Conservation (phyloP, 352 stramenopile genomes). For the Pythium utonaiense region DNA sequence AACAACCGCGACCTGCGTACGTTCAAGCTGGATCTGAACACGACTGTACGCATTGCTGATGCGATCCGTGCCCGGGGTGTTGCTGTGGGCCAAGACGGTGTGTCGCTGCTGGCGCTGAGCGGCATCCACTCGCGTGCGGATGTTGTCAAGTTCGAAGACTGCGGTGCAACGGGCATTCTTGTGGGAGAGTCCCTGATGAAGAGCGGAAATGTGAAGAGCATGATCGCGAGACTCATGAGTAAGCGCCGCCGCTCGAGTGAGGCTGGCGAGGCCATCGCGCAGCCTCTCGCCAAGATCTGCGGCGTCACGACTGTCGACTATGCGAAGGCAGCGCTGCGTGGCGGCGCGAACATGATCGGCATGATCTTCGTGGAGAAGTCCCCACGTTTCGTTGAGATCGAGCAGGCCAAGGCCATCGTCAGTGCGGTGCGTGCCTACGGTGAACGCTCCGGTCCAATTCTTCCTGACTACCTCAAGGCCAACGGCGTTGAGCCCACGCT, state of each 20-base stretch:
- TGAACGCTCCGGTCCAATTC: constrained; percentile 78
- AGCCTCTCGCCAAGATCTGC: constrained; percentile 92
- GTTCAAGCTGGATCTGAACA: constrained; percentile 97
- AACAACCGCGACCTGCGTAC: constrained; percentile 99
- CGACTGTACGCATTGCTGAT: constrained; percentile 89
- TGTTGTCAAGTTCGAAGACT: constrained; percentile 88
- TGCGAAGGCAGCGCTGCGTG: constrained; percentile 87
- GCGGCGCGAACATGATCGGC: constrained; percentile 95
- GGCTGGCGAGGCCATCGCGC: constrained; percentile 24
- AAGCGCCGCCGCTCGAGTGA: constrained; percentile 30
- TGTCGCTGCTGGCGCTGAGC: constrained; percentile 93
- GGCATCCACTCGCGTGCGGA: constrained; percentile 94
- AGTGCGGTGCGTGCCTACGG: constrained; percentile 92
- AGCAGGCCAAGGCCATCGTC: constrained; percentile 90
- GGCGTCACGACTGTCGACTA: constrained; percentile 93
- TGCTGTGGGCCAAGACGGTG: constrained; percentile 60
- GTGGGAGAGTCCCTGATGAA: constrained; percentile 99
- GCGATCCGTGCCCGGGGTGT: constrained; percentile 72
- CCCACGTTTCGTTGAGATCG: constrained; percentile 77
- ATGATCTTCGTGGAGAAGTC: constrained; percentile 96
- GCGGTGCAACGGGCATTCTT: constrained; percentile 88
- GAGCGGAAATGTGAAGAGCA: constrained; percentile 81
- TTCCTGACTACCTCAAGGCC: constrained; percentile 40
- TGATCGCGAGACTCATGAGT: constrained; percentile 81
- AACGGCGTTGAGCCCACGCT: constrained; percentile 25